Conservation (phyloP, 495 filamentous ascomycete species). For the Pyrenopolyporus hunteri region DNA sequence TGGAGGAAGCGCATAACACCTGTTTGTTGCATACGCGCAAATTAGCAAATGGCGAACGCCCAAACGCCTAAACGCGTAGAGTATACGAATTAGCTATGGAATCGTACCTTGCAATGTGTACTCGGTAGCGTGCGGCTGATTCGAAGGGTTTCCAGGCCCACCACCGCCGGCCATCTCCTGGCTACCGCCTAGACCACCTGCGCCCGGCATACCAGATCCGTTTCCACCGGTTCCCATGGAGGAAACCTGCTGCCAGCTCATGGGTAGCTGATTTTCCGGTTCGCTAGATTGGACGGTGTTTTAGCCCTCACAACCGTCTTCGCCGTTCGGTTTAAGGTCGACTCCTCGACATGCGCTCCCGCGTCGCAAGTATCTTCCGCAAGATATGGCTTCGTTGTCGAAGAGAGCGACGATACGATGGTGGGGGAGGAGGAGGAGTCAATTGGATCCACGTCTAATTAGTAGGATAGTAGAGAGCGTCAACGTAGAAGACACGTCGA, state of each 20-base stretch:
- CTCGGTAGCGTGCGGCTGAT: conserved; percentile 86
- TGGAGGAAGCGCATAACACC: conserved; percentile 99
- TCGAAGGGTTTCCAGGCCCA: conserved; percentile 31
- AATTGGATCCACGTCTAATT: conserved; percentile 22
- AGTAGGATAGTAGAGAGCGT: background rate
- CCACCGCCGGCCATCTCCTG: conserved; percentile 39
- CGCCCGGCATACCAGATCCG: conserved; percentile 32
- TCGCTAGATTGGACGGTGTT: conserved; percentile 23
- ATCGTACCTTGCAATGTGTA: conserved; percentile 90
- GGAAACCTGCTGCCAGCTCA: conserved; percentile 43
- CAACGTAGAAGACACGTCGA: background rate
- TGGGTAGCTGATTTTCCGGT: conserved; percentile 22
- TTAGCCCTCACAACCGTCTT: conserved; percentile 37
- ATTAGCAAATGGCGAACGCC: no score
- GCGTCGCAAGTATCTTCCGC: conserved; percentile 14
- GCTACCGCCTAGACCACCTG: conserved; percentile 25
- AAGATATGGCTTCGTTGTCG: conserved; percentile 20
- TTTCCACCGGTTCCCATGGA: conserved; percentile 40
- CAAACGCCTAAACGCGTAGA: background rate
- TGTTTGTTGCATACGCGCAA: conserved; percentile 51
- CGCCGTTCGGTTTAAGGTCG: conserved; percentile 29
- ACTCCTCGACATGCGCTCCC: conserved; percentile 39
- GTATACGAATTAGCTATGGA: background rate
- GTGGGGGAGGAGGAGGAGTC: conserved; percentile 9
- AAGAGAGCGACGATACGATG: conserved; percentile 12